Evolutionary conservation across 225 moss, liverwort and hornwort genomes (phyloP).

Genomic region (Marchantia polymorpha): DNA sequence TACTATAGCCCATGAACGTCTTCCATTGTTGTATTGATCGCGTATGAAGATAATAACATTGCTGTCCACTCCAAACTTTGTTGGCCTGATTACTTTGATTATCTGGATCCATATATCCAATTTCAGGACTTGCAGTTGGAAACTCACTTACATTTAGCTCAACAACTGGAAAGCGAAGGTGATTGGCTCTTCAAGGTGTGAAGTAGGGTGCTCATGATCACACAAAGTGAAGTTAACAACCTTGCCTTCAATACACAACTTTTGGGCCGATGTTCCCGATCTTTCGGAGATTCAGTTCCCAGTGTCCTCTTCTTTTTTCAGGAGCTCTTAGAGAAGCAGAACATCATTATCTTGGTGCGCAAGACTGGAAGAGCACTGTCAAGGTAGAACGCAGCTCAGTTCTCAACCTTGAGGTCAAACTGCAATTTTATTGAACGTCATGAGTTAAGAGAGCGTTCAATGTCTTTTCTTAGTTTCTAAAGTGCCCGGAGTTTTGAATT

Average conservation of each 20-base stretch:
- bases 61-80: no score
- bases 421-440: background rate
- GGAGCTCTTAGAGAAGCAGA: constrained; percentile 81
- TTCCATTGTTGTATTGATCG: no score
- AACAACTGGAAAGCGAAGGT: constrained; percentile 85
- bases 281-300: background rate
- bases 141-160: constrained; percentile 71
- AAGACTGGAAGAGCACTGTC: constrained; percentile 82
- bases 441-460: background rate
- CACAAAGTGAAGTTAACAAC: background rate
- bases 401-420: background rate
- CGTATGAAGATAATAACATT: no score
- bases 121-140: constrained; percentile 68
- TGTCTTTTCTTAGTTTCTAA: background rate
- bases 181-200: background rate
- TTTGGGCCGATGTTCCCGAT: no score
- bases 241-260: background rate
- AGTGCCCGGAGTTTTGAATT: background rate
- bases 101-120: background rate
- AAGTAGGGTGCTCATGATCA: background rate
- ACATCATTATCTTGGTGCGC: constrained; percentile 69
- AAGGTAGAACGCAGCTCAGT: constrained; percentile 45
- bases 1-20: no score
- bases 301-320: constrained; percentile 20
- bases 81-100: no score